Percentiles rank a stretch among this genome's conserved stretches.
Conservation (phyloP, 2,329 filamentous ascomycete genomes). For the Neonectria coccinea region DNA sequence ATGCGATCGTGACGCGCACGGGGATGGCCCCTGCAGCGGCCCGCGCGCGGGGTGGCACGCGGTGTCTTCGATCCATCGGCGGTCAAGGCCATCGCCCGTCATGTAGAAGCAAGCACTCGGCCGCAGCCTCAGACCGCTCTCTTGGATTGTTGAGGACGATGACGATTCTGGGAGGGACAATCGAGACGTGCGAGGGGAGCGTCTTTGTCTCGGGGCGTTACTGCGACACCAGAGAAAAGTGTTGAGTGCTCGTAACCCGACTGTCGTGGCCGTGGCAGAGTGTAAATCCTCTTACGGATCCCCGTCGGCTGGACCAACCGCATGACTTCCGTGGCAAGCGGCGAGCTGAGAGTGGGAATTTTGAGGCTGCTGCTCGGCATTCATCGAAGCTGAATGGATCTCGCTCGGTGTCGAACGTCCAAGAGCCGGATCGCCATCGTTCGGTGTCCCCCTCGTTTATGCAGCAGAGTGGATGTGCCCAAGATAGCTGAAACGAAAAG, state of each 20-base stretch:
- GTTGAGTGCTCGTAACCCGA: not conserved
- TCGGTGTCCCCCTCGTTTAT: conserved; percentile 40
- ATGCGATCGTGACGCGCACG: conserved; percentile 31
- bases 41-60: conserved; percentile 29
- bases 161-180: not conserved
- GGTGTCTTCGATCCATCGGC: conserved; percentile 26
- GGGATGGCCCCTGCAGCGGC: conserved; percentile 35
- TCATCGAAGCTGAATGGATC: not conserved
- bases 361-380: not conserved
- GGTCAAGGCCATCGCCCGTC: conserved; percentile 36
- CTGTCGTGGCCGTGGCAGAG: not conserved
- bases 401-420: not conserved
- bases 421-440: conserved; percentile 4
- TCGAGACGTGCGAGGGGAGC: not conserved
- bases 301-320: not conserved
- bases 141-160: conserved; percentile 17
- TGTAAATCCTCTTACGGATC: not conserved
- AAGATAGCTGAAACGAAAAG: conserved; percentile 5
- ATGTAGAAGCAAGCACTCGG: conserved; percentile 32
- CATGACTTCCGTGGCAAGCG: not conserved
- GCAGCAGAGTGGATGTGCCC: conserved; percentile 33
- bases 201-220: not conserved
- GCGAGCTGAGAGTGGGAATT: not conserved
- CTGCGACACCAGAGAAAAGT: not conserved
- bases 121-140: conserved; percentile 36